Conservation (phyloP, 441 rosid genomes). For the Melastoma candidum region DNA sequence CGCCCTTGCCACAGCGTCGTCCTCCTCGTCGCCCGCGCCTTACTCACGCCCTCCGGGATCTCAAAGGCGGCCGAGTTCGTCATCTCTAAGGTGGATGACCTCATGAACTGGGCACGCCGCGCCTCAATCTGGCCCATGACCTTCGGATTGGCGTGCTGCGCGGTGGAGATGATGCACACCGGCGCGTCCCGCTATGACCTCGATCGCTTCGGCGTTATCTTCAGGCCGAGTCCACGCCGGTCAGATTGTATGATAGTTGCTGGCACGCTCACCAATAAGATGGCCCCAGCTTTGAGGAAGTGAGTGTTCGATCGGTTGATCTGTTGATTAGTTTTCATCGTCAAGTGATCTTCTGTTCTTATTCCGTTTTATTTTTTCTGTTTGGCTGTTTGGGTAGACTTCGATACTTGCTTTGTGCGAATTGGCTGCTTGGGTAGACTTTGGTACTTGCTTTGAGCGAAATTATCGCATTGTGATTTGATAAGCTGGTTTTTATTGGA, state of each 20-base stretch:
- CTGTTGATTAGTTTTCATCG: too few species aligned
- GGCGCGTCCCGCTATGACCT: slow-evolving; percentile 96
- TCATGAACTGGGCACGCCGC: slow-evolving; percentile 83
- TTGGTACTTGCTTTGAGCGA: too few species aligned
- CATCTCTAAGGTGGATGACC: slow-evolving; percentile 89
- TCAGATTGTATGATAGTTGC: slow-evolving; percentile 98
- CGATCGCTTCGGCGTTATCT: slow-evolving; percentile 86
- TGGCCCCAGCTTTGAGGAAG: slow-evolving; percentile 99
- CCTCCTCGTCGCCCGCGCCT: slow-evolving; percentile 35
- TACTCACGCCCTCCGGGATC: slow-evolving; percentile 45
- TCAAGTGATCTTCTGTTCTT: too few species aligned
- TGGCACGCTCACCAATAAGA: slow-evolving; percentile 95
- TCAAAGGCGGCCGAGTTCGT: slow-evolving; percentile 88
- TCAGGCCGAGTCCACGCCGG: slow-evolving; percentile 96
- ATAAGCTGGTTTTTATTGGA: too few species aligned
- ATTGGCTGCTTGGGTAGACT: too few species aligned
- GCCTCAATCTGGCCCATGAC: slow-evolving; percentile 99
- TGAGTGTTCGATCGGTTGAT: slow-evolving; percentile 18
- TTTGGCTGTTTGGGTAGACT: too few species aligned
- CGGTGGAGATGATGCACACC: slow-evolving; percentile 99
- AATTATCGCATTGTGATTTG: too few species aligned
- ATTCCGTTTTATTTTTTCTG: too few species aligned
- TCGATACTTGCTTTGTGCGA: too few species aligned
- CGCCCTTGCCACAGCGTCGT: too few species aligned
- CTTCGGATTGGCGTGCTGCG: slow-evolving; percentile 96